Base-by-base conservation (phyloP, 331 rosid species). In the Rosa hybrid region DNA sequence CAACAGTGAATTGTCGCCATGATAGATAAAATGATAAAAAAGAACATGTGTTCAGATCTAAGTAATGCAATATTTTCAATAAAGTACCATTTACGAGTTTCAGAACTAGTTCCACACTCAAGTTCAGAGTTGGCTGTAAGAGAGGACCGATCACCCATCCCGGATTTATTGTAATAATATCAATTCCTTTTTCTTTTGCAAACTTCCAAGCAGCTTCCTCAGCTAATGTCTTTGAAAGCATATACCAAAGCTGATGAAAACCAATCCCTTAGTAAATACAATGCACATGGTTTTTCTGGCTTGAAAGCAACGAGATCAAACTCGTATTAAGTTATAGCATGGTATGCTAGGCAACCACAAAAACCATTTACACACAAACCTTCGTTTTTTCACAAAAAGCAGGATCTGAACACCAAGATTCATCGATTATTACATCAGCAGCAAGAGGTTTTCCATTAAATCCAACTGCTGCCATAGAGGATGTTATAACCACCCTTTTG, bases 391-490 rank as follows among this genome's bases (percentile, higher is more conserved):
- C 81, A 16, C 87, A 85, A 67, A 87, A 27, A 76, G 64, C 83
- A 34, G 87, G 81, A 77, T 80, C 64, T 4, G 92, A 77, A 82
- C 88, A 85, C 92, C 91, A 90, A n/a, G 94, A 80, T 78, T 88
- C 92, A 41, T 90, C 94, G 12, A 88, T 53, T 21, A 86, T 30
- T 0, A 84, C 86, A 17, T 88, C 86, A 5, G 90, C 87, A 74
- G 83, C 80, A 9, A 87, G 76, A 30, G 90, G 88, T 56, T 78
- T 79, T 27, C 85, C 84, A 42, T 20, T 84, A 75, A 83, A 88
- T 16, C 80, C 77, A 78, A 88, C 91, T 2, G 94, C 85, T 71
- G 91, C 89, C n/a, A 85, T 51, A 12, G 94, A 90, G 60, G 94
- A 90, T 11, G 94, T 90, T 59, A 90, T 73, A 39, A 90, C 90